These are phyloP conservation scores for Iodosphaeria phyllophila DNA, from an alignment of 2,329 filamentous ascomycete genomes.

Conservation along the genomic window DNA sequence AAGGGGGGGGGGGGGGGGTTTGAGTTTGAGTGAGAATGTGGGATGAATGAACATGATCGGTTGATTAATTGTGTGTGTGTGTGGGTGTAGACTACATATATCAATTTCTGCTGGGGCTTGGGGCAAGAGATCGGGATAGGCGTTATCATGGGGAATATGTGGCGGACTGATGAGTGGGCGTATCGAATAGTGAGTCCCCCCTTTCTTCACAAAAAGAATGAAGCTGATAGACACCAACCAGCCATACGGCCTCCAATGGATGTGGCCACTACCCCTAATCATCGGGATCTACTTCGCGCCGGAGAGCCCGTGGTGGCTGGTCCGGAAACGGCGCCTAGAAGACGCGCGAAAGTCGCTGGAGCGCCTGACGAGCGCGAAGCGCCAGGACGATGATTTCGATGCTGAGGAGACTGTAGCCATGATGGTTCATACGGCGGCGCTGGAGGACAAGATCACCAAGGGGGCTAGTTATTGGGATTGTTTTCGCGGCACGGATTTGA, in stretches of 20 bases:
- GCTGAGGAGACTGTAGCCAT: constrained; percentile 73
- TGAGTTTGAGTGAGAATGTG: too few relatives aligned
- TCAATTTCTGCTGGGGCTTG: constrained; percentile 64
- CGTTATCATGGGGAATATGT: constrained; percentile 51
- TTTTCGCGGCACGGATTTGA: constrained; percentile 60
- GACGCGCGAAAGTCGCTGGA: constrained; percentile 49
- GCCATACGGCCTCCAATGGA: constrained; percentile 59
- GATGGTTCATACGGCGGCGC: constrained; percentile 77
- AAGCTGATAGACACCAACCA: constrained; percentile 5
- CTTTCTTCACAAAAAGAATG: neutral
- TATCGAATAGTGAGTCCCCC: constrained; percentile 27
- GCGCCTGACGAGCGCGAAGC: constrained; percentile 40
- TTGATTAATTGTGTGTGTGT: constrained; percentile 18
- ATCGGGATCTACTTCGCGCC: constrained; percentile 50
- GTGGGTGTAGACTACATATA: constrained; percentile 37
- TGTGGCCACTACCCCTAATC: constrained; percentile 52
- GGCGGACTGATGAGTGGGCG: constrained; percentile 46
- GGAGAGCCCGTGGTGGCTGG: constrained; percentile 61
- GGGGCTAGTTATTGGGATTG: constrained; percentile 67
- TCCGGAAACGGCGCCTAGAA: constrained; percentile 42
- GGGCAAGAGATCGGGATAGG: constrained; percentile 56
- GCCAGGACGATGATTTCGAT: constrained; percentile 51
- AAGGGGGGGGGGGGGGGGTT: too few relatives aligned
- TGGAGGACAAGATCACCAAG: constrained; percentile 57
- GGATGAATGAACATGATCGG: too few relatives aligned